These are phyloP conservation scores for Ormosia semicastrata DNA, from an alignment of 306 rosid species.

Conservation along the genomic window DNA sequence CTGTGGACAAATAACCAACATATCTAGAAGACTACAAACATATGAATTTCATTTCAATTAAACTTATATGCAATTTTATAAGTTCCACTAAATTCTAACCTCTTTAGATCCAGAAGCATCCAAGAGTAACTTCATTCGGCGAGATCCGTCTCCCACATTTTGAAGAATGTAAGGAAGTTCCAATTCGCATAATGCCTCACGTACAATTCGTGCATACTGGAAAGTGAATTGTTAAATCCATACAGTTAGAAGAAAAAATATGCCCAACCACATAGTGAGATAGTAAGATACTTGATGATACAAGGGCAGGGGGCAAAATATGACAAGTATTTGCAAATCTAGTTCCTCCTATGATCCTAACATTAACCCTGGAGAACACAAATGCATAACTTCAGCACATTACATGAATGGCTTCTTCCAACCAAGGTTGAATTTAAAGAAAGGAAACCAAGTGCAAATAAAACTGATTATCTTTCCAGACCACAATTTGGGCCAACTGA, in stretches of 20 bases:
- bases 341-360: slow-evolving; percentile 12
- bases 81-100: slow-evolving; percentile 42
- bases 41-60: not conserved
- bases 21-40: slow-evolving; percentile 10
- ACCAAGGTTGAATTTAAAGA: slow-evolving; percentile 4
- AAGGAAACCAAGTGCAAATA: not conserved
- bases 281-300: not conserved
- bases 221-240: slow-evolving; percentile 5
- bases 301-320: not conserved
- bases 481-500: not conserved
- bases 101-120: slow-evolving; percentile 66
- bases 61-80: not conserved
- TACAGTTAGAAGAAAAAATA: slow-evolving; percentile 17
- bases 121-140: slow-evolving; percentile 47
- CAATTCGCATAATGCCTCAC: slow-evolving; percentile 94
- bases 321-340: not conserved
- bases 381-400: not conserved
- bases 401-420: slow-evolving; percentile 7
- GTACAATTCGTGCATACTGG: slow-evolving; percentile 84
- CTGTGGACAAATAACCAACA: slow-evolving; percentile 10
- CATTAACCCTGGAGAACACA: not conserved
- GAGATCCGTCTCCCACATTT: slow-evolving; percentile 84
- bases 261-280: not conserved
- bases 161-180: slow-evolving; percentile 91
- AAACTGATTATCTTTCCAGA: slow-evolving; percentile 3